Evolutionary conservation across 768 basidiomycete species (phyloP), one percentile per base, ranked within the genome.

Genomic region (Candolleomyces aberdarensis): DNA sequence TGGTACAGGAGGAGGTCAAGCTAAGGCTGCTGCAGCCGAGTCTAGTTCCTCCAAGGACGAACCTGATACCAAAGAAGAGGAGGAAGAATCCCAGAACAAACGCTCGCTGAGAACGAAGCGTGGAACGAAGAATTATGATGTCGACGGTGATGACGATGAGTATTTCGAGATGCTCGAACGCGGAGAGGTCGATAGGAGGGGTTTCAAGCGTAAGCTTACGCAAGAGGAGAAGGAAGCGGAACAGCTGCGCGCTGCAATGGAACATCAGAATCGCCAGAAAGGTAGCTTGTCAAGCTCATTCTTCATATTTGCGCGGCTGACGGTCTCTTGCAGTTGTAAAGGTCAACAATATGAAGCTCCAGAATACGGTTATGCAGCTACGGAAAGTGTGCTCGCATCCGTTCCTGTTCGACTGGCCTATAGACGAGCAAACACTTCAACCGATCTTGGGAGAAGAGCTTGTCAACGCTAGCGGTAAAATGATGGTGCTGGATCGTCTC

Each of bases 311-410:
- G 64, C 41, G 40, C 26, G 20, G 5, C 22, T 40, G 11, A 15
- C 22, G 7, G 11, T 6, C 40, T 29, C 19, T 59, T 62, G 17
- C 62, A 95, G 94, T 85, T 59, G 91, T 88, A 70, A 84, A 89
- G 52, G 86, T 96, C 43, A 95, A 95, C 73, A 95, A 94, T 70
- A 89, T 95, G 91, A 87, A 86, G 56, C 81, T 99, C 15, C 94
- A 98, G 71, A 99, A 98, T 69, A 84, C 87, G 11, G 87, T 98
- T 60, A 98, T 99, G 96, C 96, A 98, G 71, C 81, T 98, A 5
- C 91, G 96, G 58, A 98, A 98, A 80, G 92, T 95, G 1, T 94
- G 93, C 76, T 94, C 91, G 14, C 94, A 98, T 73, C 95, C 96
- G 0, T 91, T 91, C 78, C 75, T 94, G 6, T 96, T 96, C 70